Percentiles rank a stretch among this genome's conserved stretches.
Evolutionary conservation across 345 rosid species (phyloP).

Genomic region (Citrus cavaleriei): DNA sequence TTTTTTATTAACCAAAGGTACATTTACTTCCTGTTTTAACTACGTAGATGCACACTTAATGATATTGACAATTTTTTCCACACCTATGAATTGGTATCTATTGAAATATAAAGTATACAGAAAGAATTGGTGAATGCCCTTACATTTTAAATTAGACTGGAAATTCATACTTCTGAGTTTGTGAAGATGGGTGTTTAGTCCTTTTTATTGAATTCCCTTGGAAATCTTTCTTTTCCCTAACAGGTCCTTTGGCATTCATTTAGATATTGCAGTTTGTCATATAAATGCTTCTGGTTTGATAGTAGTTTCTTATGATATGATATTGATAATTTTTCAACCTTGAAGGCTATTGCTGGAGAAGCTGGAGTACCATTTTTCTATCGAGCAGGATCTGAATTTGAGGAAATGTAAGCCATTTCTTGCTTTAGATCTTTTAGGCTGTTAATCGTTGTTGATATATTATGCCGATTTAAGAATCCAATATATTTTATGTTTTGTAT

Average conservation of each 20-base stretch:
- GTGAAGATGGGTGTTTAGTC: not conserved
- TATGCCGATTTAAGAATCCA: constrained; percentile 1
- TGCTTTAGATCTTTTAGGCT: not conserved
- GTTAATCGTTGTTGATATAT: not conserved
- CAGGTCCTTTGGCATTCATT: not conserved
- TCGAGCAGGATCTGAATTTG: constrained; percentile 99
- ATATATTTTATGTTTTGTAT: constrained; percentile 15
- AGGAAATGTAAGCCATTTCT: constrained; percentile 80
- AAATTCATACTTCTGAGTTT: not conserved
- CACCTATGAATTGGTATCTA: not conserved
- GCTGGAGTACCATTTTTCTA: constrained; percentile 99
- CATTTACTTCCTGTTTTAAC: not conserved
- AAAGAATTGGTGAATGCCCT: not conserved
- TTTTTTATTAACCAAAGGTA: not conserved
- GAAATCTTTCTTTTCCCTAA: not conserved
- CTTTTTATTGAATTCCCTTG: not conserved
- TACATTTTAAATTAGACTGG: not conserved
- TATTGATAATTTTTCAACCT: constrained; percentile 18
- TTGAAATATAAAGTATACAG: not conserved
- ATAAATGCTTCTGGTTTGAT: not conserved
- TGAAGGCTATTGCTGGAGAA: constrained; percentile 99
- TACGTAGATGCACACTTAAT: not conserved
- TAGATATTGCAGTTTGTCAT: not conserved
- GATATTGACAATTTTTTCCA: not conserved
- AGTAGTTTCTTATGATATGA: constrained; percentile 8